Base-by-base conservation (phyloP, 805 yeast species). In the Candida palmyrensis region DNA sequence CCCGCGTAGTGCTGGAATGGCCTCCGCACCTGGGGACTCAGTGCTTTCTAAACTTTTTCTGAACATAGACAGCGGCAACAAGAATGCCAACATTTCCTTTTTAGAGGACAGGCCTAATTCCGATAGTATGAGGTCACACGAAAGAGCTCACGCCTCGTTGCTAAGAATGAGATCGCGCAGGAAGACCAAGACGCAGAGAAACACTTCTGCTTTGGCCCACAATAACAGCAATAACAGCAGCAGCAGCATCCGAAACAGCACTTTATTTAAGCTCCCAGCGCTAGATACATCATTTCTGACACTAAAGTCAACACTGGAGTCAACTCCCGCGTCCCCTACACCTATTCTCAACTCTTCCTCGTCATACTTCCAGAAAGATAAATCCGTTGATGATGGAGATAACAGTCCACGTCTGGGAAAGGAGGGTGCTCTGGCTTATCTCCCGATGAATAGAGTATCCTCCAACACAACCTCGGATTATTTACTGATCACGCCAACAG, bases 91-190 rank as follows among this genome's bases (percentile, higher is more conserved):
- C 5, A 33, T 47, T 6, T 26, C 47, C 3, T 51, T 51, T 29
- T 31, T 51, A 18, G 58, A 53, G 21, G 62, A 58, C 12, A 39
- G 43, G 10, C 60, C 61, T 5, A 51, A 47, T 27, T 32, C 48
- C 1, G 60, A 58, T 13, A 49, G 41, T 21, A 32, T 56, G 6
- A 57, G 78, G 34, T 74, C 82, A 1, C 60, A 66, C 23, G 83
- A 76, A 42, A 59, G 84, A 42, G 84, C 85, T 0, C 79, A 77
- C 45, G 83, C 84, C 0, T 77, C 84, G 0, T 47, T 79, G 13
- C 65, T 73, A 36, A 59, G 86, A 51, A 78, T 78, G 68, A 65
- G 71, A 37, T 73, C 74, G 26, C 62, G 84, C 38, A 57, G 84
- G 34, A 70, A 70, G 50, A 71, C 77, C 39, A 74, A 70, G 44